Evolutionary conservation across 352 stramenopile species (phyloP).

Genomic region (Pythium folliculosum): DNA sequence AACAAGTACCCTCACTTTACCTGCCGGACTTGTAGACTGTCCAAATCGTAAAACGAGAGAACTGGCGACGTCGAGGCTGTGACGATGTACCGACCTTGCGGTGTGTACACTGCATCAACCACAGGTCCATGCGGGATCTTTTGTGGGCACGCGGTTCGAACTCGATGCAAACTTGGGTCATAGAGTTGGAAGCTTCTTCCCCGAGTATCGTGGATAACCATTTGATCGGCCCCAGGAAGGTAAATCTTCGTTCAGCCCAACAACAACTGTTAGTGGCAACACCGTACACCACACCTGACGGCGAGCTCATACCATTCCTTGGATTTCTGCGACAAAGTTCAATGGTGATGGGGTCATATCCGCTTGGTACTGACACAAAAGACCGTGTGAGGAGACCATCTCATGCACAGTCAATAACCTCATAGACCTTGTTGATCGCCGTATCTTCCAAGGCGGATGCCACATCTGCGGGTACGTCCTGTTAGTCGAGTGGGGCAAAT

Average conservation of each 20-base stretch:
- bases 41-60: slow-evolving; percentile 54
- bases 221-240: slow-evolving; percentile 28
- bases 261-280: background rate
- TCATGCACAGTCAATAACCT: slow-evolving; percentile 5
- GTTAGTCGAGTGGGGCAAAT: background rate
- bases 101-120: slow-evolving; percentile 48
- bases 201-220: slow-evolving; percentile 39
- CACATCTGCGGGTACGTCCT: slow-evolving; percentile 12
- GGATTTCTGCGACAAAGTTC: slow-evolving; percentile 42
- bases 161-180: slow-evolving; percentile 29
- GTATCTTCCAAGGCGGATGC: slow-evolving; percentile 25
- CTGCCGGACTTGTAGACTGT: slow-evolving; percentile 49
- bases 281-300: background rate
- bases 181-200: slow-evolving; percentile 44
- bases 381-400: background rate
- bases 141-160: slow-evolving; percentile 2
- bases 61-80: slow-evolving; percentile 51
- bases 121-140: slow-evolving; percentile 23
- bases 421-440: slow-evolving; percentile 26
- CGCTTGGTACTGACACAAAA: slow-evolving; percentile 31
- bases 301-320: slow-evolving; percentile 40
- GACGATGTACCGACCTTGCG: slow-evolving; percentile 44
- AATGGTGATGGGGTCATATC: slow-evolving; percentile 28
- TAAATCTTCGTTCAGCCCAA: slow-evolving; percentile 33
- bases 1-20: slow-evolving; percentile 17